Evolutionary conservation across 768 basidiomycete genomes (phyloP).

Genomic region (Phaffia tasmanica): DNA sequence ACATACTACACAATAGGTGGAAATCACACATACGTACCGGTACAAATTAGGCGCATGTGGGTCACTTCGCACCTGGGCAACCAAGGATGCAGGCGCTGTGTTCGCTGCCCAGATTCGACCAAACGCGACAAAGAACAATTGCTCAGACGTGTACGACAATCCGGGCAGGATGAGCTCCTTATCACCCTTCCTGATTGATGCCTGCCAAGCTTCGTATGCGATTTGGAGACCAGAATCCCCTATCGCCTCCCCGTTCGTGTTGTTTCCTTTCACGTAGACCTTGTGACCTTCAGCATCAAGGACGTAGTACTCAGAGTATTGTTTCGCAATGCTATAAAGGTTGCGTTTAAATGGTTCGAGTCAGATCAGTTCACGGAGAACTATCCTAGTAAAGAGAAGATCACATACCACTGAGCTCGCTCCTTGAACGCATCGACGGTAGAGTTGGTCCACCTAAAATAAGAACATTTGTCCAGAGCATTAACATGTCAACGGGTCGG

Average conservation of each 20-base stretch:
- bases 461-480: no score
- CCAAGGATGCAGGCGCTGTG: slow-evolving; percentile 27
- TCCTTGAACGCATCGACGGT: slow-evolving; percentile 74
- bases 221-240: slow-evolving; percentile 50
- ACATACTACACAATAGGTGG: not conserved
- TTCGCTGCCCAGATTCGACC: slow-evolving; percentile 44
- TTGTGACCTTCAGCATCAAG: slow-evolving; percentile 74
- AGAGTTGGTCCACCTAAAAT: not conserved
- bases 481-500: no score
- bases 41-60: slow-evolving; percentile 73
- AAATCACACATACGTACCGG: slow-evolving; percentile 29
- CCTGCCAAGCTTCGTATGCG: slow-evolving; percentile 84
- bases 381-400: no score
- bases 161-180: slow-evolving; percentile 69
- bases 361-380: no score
- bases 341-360: no score
- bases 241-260: slow-evolving; percentile 81
- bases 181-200: slow-evolving; percentile 47
- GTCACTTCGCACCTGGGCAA: slow-evolving; percentile 71
- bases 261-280: slow-evolving; percentile 63
- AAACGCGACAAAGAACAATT: slow-evolving; percentile 87
- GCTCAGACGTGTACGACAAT: slow-evolving; percentile 53
- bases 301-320: slow-evolving; percentile 73
- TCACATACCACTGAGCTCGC: slow-evolving; percentile 51
- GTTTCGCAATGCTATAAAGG: slow-evolving; percentile 56